phyloP scores from a whole-genome alignment of 306 rosid genomes.

The Glycyrrhiza uralensis region DNA sequence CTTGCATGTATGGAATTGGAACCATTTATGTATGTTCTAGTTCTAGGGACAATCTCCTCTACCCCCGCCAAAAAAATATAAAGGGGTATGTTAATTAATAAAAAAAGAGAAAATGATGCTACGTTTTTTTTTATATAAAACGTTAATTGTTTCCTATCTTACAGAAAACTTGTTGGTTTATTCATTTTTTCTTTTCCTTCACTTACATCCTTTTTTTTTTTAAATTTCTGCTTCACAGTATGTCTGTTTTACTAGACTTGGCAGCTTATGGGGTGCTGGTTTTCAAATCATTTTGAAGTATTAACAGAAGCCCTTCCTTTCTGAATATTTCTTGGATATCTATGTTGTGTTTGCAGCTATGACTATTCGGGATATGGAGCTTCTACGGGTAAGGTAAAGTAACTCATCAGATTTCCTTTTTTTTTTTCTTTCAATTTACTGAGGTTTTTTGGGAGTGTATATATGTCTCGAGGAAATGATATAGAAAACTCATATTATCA shows the following conservation, averaged over 20 bases:
- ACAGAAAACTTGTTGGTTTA: constrained; percentile 10
- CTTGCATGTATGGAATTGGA: neutral
- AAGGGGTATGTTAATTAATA: too few relatives aligned
- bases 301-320: neutral
- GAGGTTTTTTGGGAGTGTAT: constrained; percentile 10
- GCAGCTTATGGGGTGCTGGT: neutral
- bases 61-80: too few relatives aligned
- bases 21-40: too few relatives aligned
- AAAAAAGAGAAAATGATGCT: too few relatives aligned
- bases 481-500: constrained; percentile 1
- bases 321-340: constrained; percentile 16
- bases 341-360: constrained; percentile 61
- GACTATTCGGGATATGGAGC: constrained; percentile 98
- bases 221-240: neutral
- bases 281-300: neutral
- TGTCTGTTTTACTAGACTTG: neutral
- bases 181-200: neutral
- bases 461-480: neutral
- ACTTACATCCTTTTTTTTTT: neutral
- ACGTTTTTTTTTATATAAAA: too few relatives aligned
- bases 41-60: too few relatives aligned
- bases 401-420: neutral
- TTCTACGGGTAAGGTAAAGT: constrained; percentile 93
- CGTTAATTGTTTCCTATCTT: too few relatives aligned
- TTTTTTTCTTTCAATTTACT: neutral